These are phyloP conservation scores for Eutreptiella sp. DNA, from an alignment of 208 protist species.

Conservation along the genomic window DNA sequence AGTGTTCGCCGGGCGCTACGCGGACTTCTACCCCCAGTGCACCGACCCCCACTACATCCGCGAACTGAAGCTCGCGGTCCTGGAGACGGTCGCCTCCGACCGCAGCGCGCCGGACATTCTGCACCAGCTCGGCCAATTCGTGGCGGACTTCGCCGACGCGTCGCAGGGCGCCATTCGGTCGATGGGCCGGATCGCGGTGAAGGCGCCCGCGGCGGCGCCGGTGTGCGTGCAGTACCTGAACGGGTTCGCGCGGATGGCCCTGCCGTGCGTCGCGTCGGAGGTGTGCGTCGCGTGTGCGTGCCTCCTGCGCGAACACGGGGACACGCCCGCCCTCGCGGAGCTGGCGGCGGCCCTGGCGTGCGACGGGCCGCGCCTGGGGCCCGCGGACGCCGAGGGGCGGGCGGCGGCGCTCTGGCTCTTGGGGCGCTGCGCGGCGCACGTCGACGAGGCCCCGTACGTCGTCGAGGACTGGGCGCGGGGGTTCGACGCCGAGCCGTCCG, in stretches of 20 bases:
- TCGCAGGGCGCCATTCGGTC: conserved; percentile 14
- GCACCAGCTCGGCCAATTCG: conserved; percentile 65
- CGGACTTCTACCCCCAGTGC: conserved; percentile 57
- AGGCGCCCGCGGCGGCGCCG: neutral
- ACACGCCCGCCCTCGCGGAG: too few species aligned
- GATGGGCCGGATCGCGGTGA: conserved; percentile 26
- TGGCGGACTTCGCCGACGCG: conserved; percentile 31
- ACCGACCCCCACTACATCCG: conserved; percentile 71
- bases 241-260: too few species aligned
- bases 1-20: conserved; percentile 50
- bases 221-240: too few species aligned
- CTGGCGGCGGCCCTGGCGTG: too few species aligned
- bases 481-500: conserved; percentile 40
- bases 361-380: too few species aligned
- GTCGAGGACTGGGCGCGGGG: conserved; percentile 61
- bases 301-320: too few species aligned
- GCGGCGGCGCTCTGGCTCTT: conserved; percentile 83
- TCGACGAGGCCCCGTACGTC: conserved; percentile 80
- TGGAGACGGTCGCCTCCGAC: conserved; percentile 48
- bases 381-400: too few species aligned
- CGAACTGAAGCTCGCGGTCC: conserved; percentile 69
- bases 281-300: too few species aligned
- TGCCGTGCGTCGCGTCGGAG: too few species aligned
- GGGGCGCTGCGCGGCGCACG: conserved; percentile 74
- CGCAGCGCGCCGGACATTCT: conserved; percentile 52